phyloP scores from a whole-genome alignment of 2,329 filamentous ascomycete genomes.

The Phaeosphaeriaceae sp. region DNA sequence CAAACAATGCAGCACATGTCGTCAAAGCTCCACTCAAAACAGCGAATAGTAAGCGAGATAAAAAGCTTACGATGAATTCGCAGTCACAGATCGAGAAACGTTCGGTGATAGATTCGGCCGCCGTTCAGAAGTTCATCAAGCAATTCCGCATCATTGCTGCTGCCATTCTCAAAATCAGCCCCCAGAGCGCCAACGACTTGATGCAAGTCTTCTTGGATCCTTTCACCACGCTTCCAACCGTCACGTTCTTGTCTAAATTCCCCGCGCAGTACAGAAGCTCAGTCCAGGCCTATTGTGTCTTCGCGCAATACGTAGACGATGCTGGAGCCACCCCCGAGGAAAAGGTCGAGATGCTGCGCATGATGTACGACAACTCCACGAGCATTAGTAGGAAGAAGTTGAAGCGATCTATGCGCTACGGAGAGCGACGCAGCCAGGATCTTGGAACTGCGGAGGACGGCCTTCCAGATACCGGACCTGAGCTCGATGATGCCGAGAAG shows the following conservation, averaged over 20 bases:
- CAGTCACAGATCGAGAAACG: background rate
- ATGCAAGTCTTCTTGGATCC: slow-evolving; percentile 1
- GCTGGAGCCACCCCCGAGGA: background rate
- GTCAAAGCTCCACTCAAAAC: background rate
- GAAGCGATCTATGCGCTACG: slow-evolving; percentile 6
- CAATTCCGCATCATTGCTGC: slow-evolving; percentile 5
- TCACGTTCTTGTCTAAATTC: background rate
- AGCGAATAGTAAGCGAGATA: background rate
- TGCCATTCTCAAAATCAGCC: background rate
- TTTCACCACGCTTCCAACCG: background rate
- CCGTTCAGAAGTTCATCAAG: background rate
- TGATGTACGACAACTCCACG: background rate
- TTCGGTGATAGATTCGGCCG: background rate
- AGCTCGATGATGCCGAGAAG: slow-evolving; percentile 7
- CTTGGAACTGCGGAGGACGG: background rate
- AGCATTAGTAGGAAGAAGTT: background rate
- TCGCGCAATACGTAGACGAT: slow-evolving; percentile 4
- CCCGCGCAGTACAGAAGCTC: slow-evolving; percentile 3
- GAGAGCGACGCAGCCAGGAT: slow-evolving; percentile 1
- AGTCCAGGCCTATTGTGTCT: slow-evolving; percentile 3
- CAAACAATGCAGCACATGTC: background rate
- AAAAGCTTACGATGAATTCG: background rate
- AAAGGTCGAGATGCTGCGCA: slow-evolving; percentile 1
- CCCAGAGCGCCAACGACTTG: background rate
- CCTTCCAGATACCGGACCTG: background rate